phyloP scores from a whole-genome alignment of 257 asterid species.

The Fraxinus quadrangulata region DNA sequence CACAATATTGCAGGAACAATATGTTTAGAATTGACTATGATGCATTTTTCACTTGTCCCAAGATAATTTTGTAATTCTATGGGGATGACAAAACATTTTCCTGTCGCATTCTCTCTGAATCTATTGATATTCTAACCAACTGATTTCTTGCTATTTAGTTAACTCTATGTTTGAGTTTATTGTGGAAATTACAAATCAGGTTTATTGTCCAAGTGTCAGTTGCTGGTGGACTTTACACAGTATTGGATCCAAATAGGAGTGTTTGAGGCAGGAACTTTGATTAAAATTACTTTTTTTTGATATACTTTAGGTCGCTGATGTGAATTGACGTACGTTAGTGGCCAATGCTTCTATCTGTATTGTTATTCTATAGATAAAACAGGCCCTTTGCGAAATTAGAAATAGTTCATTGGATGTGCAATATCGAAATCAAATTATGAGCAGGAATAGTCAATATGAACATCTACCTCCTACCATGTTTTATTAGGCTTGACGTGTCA shows the following conservation, averaged over 20 bases:
- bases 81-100: background rate
- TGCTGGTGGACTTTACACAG: constrained; percentile 11
- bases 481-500: constrained; percentile 6
- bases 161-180: background rate
- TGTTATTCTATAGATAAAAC: background rate
- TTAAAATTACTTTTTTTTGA: constrained; percentile 6
- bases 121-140: background rate
- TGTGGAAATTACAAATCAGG: constrained; percentile 7
- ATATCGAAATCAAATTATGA: background rate
- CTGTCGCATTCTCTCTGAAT: background rate
- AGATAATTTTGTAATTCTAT: background rate
- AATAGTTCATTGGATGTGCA: background rate
- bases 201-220: constrained; percentile 17
- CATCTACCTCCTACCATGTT: background rate
- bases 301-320: constrained; percentile 15
- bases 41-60: background rate
- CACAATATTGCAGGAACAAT: background rate
- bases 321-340: constrained; percentile 13
- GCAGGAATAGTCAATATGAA: constrained; percentile 16
- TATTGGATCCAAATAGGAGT: background rate
- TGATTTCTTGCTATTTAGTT: constrained; percentile 1
- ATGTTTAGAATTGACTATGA: background rate
- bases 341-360: background rate
- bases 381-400: background rate
- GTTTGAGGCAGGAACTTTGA: background rate